Conservation (phyloP, 2,329 filamentous ascomycete species). For the Trichoderma simmonsii region DNA sequence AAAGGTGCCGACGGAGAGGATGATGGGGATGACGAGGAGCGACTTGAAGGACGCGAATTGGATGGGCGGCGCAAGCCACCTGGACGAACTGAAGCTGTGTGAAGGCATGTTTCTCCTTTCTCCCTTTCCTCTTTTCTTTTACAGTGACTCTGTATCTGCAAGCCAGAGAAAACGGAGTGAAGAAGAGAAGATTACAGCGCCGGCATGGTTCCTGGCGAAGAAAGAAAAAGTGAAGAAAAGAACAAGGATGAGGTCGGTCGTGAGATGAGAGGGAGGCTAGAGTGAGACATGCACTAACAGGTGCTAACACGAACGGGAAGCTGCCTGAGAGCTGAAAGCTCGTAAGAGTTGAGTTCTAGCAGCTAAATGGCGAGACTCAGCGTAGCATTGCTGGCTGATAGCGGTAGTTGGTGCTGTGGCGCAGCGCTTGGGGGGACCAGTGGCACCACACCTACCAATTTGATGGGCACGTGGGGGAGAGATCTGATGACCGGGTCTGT, state of each 20-base stretch:
- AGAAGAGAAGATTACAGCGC: not conserved
- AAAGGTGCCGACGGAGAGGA: constrained; percentile 44
- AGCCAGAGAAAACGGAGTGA: not conserved
- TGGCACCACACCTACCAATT: not conserved
- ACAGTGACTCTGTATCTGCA: not conserved
- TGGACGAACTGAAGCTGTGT: not conserved
- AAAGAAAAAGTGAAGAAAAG: not conserved
- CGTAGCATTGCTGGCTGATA: not conserved
- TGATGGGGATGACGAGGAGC: constrained; percentile 47
- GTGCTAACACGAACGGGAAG: not conserved
- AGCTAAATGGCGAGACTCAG: not conserved
- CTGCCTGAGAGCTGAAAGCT: not conserved
- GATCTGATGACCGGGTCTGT: not conserved
- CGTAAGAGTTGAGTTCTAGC: not conserved
- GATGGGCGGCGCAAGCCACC: constrained; percentile 40
- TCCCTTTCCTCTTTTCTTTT: not conserved
- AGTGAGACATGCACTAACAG: not conserved
- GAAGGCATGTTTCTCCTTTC: not conserved
- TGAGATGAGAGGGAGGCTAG: not conserved
- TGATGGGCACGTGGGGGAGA: not conserved
- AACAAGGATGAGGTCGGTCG: not conserved
- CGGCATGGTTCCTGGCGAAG: not conserved
- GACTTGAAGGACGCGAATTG: constrained; percentile 52
- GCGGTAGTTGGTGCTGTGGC: not conserved
- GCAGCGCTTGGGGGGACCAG: not conserved